These are phyloP conservation scores for Lichtheimia ornata DNA, from an alignment of 371 early-diverging fungal genomes.

Conservation along the genomic window DNA sequence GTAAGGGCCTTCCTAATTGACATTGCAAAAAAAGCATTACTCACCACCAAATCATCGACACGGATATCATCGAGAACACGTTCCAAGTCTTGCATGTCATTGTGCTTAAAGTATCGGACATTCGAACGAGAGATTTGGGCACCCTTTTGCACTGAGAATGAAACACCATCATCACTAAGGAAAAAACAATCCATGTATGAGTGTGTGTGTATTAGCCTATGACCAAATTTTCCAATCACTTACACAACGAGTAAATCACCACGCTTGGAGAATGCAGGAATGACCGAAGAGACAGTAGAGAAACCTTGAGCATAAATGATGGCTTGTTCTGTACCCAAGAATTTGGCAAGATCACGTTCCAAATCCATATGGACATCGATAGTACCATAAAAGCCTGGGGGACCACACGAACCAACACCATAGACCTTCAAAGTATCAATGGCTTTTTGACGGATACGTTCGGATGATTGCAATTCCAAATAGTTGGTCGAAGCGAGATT, in stretches of 20 bases:
- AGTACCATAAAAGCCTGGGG: constrained; percentile 99
- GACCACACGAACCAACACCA: constrained; percentile 99
- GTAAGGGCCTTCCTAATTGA: not conserved
- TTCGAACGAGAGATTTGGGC: constrained; percentile 87
- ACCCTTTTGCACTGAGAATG: constrained; percentile 91
- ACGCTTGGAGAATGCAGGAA: constrained; percentile 98
- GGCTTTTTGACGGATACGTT: constrained; percentile 83
- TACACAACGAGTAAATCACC: constrained; percentile 94
- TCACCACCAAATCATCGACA: constrained; percentile 41
- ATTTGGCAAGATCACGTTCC: constrained; percentile 88
- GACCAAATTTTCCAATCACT: constrained; percentile 14
- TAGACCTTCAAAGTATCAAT: constrained; percentile 90
- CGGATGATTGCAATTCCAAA: constrained; percentile 78
- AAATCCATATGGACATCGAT: constrained; percentile 97
- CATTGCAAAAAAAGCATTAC: no score
- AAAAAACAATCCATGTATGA: not conserved
- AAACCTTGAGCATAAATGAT: constrained; percentile 99
- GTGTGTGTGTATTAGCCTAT: no score
- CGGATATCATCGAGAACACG: constrained; percentile 80
- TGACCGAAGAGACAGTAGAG: constrained; percentile 91
- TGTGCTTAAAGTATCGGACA: constrained; percentile 93
- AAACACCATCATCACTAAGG: constrained; percentile 82
- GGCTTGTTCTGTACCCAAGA: constrained; percentile 89
- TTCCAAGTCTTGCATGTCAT: constrained; percentile 93
- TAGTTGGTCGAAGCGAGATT: constrained; percentile 91